Evolutionary conservation across 208 protist genomes (phyloP), one percentile per base, ranked within the genome.

Genomic region (Lotmaria passim): DNA sequence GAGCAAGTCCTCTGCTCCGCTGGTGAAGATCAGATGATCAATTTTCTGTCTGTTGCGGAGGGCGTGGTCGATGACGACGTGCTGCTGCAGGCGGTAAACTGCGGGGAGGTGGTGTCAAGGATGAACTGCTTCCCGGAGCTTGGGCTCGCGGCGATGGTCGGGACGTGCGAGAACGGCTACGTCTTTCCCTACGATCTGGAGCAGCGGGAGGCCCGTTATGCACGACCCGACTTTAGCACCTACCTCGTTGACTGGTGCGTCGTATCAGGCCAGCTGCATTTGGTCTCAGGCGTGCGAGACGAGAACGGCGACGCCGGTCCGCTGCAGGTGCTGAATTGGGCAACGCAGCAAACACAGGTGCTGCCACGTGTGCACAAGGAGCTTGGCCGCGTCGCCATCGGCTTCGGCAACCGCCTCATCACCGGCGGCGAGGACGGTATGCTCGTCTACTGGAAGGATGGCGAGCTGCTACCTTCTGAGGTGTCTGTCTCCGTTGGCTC

Each of bases 11-110:
- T 94, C 30, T 96, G 91, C 83, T 91, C 87, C 5, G 82, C 85
- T 5, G 85, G 88, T 6, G 91, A 96, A 57, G 91, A 96, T 50
- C 89, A 93, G 60, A 96, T 96, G 91, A 85, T 96, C 38, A 93
- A 94, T 73, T 90, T 94, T 57, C 73, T 93, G 36, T 75, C 70
- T 62, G 57, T 79, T 8, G 52, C 80, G 2, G 73, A 78, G 21
- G 62, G 72, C 14, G 84, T 85, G n/a, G 28, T 68, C 15, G 91
- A 96, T n/a, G 83, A 93, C 44, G 88, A 96, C 55, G 79, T 91
- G 5, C 66, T 96, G 3, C 74, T 93, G 23, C 83, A 89, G 59
- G 85, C 83, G 5, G 84, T 86, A 39, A 83, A 70, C 81, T 87
- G 78, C 50, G 91, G 86, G 6, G 91, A 94, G 70, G 85, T 90